Base-by-base conservation (phyloP, 768 basidiomycete genomes). In the Pleurotus cornucopiae region DNA sequence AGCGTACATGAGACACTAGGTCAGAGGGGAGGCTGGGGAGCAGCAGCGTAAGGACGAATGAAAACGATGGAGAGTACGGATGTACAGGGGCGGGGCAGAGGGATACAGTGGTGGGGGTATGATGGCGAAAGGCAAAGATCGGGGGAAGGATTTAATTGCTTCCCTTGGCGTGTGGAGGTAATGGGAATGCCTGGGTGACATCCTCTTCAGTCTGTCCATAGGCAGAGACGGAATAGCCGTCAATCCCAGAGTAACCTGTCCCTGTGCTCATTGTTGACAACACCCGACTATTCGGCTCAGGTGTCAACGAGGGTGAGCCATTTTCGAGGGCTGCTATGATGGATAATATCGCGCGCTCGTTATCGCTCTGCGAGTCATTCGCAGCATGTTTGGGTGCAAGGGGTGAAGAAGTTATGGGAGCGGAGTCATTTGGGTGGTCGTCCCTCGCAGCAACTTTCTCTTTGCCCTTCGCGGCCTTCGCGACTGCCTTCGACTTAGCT, bases 331-430 rank as follows among this genome's bases (percentile, higher is more conserved):
- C 51, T 40, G 51, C 51, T 9, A 53, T 53, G 39, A 53, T 53
- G 14, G 51, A 53, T 39, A 53, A 53, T 16, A 53, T 53, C 16
- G 51, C 51, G 11, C 51, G 51, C 21, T 53, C 51, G 41, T 53
- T 53, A 40, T 53, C 51, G 21, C 51, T 53, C 39, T 53, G 51
- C 9, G 51, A 53, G 16, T 53, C 51, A 12, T 41, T 38, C 4
- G 51, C 34, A 38, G 38, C 41, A 14, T 53, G 51, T n/a, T 25
- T 53, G 34, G 51, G 13, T 9, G 39, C 38, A 23, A 41, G 51
- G n/a, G 51, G 21, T 21, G 51, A 53, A 18, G 37, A 41, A 2
- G 46, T 47, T 23, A 39, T 53, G n/a, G 51, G 12, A 4, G 51
- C 14, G 11, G 51, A 41, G 20, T 41, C 39, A 12, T 14, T 21